Conservation (phyloP, 331 rosid genomes). For the Dryas integrifolia region DNA sequence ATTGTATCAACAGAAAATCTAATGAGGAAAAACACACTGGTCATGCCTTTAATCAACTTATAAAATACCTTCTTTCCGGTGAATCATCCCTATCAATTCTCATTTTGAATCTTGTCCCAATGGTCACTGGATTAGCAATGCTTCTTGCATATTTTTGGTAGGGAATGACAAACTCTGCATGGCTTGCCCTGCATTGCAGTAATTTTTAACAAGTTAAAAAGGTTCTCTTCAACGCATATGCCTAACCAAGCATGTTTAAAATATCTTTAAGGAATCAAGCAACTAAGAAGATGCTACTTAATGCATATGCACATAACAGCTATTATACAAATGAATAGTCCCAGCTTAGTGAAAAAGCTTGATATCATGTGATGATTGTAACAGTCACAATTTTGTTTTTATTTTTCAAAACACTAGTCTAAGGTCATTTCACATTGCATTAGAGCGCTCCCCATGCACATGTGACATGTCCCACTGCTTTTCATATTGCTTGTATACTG, state of each 20-base stretch:
- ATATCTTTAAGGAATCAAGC: background rate
- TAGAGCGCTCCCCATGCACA: background rate
- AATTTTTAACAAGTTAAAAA: constrained; percentile 12
- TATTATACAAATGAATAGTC: background rate
- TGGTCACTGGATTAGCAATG: constrained; percentile 58
- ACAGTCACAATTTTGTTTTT: background rate
- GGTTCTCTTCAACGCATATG: background rate
- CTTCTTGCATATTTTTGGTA: constrained; percentile 72
- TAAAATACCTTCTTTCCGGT: constrained; percentile 76
- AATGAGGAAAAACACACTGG: constrained; percentile 14
- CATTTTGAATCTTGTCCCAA: constrained; percentile 86
- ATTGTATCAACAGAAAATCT: constrained; percentile 23
- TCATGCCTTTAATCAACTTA: constrained; percentile 20
- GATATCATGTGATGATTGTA: constrained; percentile 11
- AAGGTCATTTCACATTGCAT: background rate
- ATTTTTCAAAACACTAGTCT: background rate
- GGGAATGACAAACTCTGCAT: constrained; percentile 83
- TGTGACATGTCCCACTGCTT: too few relatives aligned
- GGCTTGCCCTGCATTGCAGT: constrained; percentile 67
- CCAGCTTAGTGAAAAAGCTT: background rate
- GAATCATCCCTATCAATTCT: constrained; percentile 92
- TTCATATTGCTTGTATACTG: too few relatives aligned
- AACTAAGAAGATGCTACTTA: background rate
- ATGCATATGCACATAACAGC: background rate
- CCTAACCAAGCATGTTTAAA: background rate